Evolutionary conservation across 352 stramenopile species (phyloP).

Genomic region (Phytophthora melonis): DNA sequence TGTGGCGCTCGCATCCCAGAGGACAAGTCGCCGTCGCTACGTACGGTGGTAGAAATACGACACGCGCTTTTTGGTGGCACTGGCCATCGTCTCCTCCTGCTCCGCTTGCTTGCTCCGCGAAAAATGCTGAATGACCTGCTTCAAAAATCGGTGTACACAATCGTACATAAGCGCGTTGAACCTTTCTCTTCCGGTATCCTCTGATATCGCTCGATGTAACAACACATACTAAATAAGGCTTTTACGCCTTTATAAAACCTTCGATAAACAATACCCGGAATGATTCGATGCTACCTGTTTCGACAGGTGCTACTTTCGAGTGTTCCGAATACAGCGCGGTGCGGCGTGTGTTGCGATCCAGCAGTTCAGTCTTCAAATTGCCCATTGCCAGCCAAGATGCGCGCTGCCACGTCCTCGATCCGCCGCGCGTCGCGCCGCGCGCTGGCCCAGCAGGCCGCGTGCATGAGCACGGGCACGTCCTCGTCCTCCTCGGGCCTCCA

Average conservation of each 20-base stretch:
- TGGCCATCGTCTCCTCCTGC: constrained; percentile 27
- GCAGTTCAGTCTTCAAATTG: constrained; percentile 30
- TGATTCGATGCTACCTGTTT: too few species aligned
- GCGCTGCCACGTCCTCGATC: constrained; percentile 11
- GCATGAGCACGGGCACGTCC: constrained; percentile 27
- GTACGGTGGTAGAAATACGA: constrained; percentile 91
- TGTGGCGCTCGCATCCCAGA: too few species aligned
- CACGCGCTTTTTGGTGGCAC: constrained; percentile 72
- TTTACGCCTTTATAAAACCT: too few species aligned
- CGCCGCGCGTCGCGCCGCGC: constrained; percentile 16
- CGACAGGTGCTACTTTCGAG: too few species aligned
- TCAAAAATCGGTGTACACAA: constrained; percentile 12
- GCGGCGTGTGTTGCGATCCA: constrained; percentile 1
- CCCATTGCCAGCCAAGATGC: constrained; percentile 27
- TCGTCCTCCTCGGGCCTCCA: constrained; percentile 27
- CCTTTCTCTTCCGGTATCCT: background rate
- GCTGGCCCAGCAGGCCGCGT: constrained; percentile 6
- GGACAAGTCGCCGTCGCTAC: constrained; percentile 17
- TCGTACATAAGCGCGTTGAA: background rate
- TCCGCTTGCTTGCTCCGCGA: constrained; percentile 14
- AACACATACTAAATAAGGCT: background rate
- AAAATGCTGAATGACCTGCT: constrained; percentile 31
- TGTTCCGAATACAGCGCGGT: background rate
- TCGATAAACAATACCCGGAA: too few species aligned
- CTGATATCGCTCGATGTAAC: too few species aligned